Evolutionary conservation across 805 yeast genomes (phyloP).

Genomic region (Zygosaccharomyces rouxii): DNA sequence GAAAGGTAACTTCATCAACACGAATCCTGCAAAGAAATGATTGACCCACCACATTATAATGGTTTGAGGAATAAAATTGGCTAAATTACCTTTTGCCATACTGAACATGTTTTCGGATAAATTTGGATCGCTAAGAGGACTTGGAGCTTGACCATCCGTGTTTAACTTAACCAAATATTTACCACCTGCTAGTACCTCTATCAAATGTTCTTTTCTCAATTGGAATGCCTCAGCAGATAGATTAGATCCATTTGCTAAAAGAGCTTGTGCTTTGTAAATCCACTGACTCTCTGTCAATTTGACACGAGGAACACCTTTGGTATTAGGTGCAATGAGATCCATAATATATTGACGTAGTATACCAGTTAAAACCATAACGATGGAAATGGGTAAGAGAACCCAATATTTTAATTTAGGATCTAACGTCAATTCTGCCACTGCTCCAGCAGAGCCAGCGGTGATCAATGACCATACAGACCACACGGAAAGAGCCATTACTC

Average conservation of each 20-base stretch:
- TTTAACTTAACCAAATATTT: conserved; percentile 48
- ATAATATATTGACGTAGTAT: conserved; percentile 67
- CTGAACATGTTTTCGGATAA: conserved; percentile 68
- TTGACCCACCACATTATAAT: conserved; percentile 95
- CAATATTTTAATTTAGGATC: conserved; percentile 83
- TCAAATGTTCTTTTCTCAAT: conserved; percentile 46
- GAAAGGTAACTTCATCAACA: conserved; percentile 84
- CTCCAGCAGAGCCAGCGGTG: conserved; percentile 22
- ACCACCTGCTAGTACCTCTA: conserved; percentile 47
- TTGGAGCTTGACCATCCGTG: conserved; percentile 41
- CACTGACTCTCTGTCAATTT: conserved; percentile 60
- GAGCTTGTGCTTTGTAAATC: conserved; percentile 52
- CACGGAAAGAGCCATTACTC: conserved; percentile 66
- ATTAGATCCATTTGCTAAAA: conserved; percentile 51
- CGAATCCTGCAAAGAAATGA: conserved; percentile 86
- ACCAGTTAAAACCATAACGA: conserved; percentile 87
- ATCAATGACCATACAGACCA: conserved; percentile 12
- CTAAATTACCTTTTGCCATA: conserved; percentile 75
- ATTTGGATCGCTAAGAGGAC: conserved; percentile 68
- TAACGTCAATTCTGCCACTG: conserved; percentile 52
- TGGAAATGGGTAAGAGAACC: conserved; percentile 86
- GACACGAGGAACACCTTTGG: conserved; percentile 49
- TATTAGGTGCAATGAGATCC: conserved; percentile 52
- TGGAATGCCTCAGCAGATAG: conserved; percentile 51
- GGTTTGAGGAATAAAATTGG: conserved; percentile 87